Conservation (phyloP, 352 stramenopile species). For the Globisporangium paddicum region DNA sequence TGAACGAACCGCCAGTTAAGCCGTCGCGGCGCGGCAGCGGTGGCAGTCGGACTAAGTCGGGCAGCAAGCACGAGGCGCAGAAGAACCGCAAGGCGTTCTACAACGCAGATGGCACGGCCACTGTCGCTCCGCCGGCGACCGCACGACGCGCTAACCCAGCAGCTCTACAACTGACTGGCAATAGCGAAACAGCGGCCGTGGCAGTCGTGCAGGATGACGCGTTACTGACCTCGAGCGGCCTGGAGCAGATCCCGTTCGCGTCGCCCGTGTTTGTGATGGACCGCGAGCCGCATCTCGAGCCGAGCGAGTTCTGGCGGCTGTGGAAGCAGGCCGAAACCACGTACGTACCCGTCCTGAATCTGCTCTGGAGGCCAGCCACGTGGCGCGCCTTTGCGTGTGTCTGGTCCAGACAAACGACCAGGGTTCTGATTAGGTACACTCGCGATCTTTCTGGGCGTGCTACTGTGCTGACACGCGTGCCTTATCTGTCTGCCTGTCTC, state of each 20-base stretch:
- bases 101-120: constrained; percentile 31
- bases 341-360: constrained; percentile 23
- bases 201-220: neutral
- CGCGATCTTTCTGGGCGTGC: constrained; percentile 4
- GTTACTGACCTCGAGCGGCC: constrained; percentile 13
- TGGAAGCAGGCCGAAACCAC: constrained; percentile 68
- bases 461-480: constrained; percentile 12
- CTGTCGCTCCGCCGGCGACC: constrained; percentile 5
- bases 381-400: neutral
- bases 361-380: neutral
- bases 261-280: constrained; percentile 57
- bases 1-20: constrained; percentile 14
- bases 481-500: neutral
- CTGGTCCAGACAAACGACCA: neutral
- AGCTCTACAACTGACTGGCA: constrained; percentile 1
- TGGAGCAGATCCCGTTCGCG: constrained; percentile 47
- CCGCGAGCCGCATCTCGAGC: constrained; percentile 10
- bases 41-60: neutral
- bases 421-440: constrained; percentile 7
- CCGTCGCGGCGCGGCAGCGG: constrained; percentile 11
- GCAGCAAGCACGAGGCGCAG: neutral
- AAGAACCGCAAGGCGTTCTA: constrained; percentile 33
- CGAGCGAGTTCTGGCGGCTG: constrained; percentile 30
- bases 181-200: neutral
- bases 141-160: constrained; percentile 2